phyloP scores from a whole-genome alignment of 306 rosid genomes.

The Prunus dulcis region DNA sequence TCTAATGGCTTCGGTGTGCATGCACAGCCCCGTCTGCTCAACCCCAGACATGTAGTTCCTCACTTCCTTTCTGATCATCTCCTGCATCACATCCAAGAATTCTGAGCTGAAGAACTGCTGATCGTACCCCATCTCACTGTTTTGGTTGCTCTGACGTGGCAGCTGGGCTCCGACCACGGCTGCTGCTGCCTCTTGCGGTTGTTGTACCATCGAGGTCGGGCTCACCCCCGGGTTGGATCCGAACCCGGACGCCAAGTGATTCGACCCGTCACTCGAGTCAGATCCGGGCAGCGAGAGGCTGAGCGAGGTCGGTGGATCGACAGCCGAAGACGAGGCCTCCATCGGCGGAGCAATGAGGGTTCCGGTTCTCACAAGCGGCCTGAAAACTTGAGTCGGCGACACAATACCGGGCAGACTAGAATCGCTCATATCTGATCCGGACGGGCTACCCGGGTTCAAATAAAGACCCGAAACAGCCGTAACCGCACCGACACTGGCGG shows the following conservation, averaged over 20 bases:
- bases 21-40: constrained; percentile 50
- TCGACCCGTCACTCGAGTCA: constrained; percentile 16
- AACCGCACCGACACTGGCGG: constrained; percentile 59
- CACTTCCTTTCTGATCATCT: constrained; percentile 79
- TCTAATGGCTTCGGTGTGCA: constrained; percentile 52
- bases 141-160: not conserved
- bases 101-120: constrained; percentile 58
- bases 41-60: constrained; percentile 71
- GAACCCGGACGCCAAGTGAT: constrained; percentile 4
- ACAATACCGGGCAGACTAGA: constrained; percentile 38
- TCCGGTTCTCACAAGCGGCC: constrained; percentile 17
- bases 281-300: constrained; percentile 70
- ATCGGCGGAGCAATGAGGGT: constrained; percentile 19
- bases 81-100: constrained; percentile 67
- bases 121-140: constrained; percentile 25
- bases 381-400: constrained; percentile 26
- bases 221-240: constrained; percentile 6
- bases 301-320: constrained; percentile 69
- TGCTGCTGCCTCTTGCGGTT: not conserved
- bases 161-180: not conserved
- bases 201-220: constrained; percentile 11
- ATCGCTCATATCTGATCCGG: constrained; percentile 78
- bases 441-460: constrained; percentile 56
- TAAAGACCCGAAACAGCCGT: constrained; percentile 19
- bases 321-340: constrained; percentile 27